A percentile compares a stretch with the other conserved stretches of the same genome.
These are phyloP conservation scores for Trypanosoma lewisi DNA, from an alignment of 208 protist species.

Conservation along the genomic window DNA sequence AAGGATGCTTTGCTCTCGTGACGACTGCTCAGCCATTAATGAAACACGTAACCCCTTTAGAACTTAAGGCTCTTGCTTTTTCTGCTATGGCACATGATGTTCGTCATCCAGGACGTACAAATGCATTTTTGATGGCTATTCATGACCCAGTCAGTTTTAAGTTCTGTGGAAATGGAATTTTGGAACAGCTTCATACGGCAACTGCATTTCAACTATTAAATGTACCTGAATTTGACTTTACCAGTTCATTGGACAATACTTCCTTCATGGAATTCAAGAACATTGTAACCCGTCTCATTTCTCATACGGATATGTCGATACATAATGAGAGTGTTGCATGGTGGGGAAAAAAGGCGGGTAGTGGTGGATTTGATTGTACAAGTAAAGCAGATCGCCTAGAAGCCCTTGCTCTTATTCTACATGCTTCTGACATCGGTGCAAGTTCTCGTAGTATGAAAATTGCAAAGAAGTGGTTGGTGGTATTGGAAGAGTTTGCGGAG, in stretches of 20 bases:
- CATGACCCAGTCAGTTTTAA: conserved; percentile 58
- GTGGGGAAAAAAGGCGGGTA: conserved; percentile 8
- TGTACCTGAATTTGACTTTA: conserved; percentile 56
- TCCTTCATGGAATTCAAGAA: conserved; percentile 67
- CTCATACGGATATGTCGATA: conserved; percentile 62
- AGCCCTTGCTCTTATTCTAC: conserved; percentile 59
- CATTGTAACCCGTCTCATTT: conserved; percentile 48
- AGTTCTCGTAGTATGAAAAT: conserved; percentile 51
- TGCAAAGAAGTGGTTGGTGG: conserved; percentile 64
- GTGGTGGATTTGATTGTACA: conserved; percentile 33
- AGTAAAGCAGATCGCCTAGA: conserved; percentile 43
- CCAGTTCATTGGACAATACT: conserved; percentile 34
- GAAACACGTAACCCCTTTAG: conserved; percentile 44
- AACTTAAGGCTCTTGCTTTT: conserved; percentile 63
- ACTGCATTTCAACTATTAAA: conserved; percentile 62
- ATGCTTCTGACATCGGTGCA: conserved; percentile 80
- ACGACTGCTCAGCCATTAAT: conserved; percentile 32
- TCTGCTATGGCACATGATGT: conserved; percentile 71
- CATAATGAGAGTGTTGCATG: conserved; percentile 36
- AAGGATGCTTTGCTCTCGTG: conserved; percentile 56
- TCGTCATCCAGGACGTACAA: conserved; percentile 65
- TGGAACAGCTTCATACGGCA: conserved; percentile 80
- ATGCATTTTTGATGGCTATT: conserved; percentile 46
- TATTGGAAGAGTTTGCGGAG: conserved; percentile 73
- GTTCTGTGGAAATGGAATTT: conserved; percentile 44